Base-by-base conservation (phyloP, 78 protist genomes). In the Dictyostelium capitatum region DNA sequence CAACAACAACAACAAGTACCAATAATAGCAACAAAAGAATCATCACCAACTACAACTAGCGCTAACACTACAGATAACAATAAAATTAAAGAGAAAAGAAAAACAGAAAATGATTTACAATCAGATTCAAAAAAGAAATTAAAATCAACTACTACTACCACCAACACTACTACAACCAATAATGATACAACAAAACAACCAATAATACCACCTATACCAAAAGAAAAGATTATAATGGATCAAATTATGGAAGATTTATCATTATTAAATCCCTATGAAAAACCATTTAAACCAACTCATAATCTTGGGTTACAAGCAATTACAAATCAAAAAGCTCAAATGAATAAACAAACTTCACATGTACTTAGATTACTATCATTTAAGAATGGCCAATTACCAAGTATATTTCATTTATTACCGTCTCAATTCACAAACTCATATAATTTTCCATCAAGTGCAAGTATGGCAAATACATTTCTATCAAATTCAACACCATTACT, bases 231-330 rank as follows among this genome's bases (percentile, higher is more conserved):
- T 46, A 46, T 73, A 37, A 37, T 67, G 48, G 75, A 67, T 32
- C 50, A 67, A 32, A 67, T 67, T 32, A 67, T 67, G 75, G 75
- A 67, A 32, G 75, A 67, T 67, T 30, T 67, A 25, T 67, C 75
- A 6, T 14, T 50, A 46, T 50, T 59, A 43, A 78, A 78, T 15
- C 70, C 89, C n/a, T 70, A 48, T 8, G n/a, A 41, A 23, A 74
- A 30, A 25, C 65, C 80, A 74, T 43, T 43, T 72, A 48, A 14
- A 74, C 6, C 28, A 30, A 48, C 65, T 32, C 23, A n/a, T 19
- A 64, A 82, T 46, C 10, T 50, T 43, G 70, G 25, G 47, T 65
- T 81, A 65, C 89, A 59, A 47, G 25, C 89, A 46, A 73, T 73
- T n/a, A 14, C 56, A 19, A 37, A 73, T 43, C 51, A 73, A 47